These are phyloP conservation scores for Jatropha podagrica DNA, from an alignment of 441 rosid species.

Conservation along the genomic window DNA sequence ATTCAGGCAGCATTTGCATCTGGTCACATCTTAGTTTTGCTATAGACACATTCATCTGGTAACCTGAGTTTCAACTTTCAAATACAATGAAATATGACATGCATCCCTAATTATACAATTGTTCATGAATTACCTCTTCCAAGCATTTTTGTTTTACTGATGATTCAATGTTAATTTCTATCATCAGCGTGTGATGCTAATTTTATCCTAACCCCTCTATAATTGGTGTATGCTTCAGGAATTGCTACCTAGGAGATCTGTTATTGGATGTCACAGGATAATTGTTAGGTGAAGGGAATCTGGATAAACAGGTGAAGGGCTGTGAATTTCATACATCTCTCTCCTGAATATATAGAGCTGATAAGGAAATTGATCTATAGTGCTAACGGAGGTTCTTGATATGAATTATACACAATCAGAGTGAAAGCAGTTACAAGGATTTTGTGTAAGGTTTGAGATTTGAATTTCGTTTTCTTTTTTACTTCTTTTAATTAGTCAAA, in stretches of 20 bases:
- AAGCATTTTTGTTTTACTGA: background rate
- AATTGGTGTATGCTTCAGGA: constrained; percentile 43
- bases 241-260: constrained; percentile 62
- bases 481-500: constrained; percentile 29
- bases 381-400: constrained; percentile 42
- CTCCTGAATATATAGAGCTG: constrained; percentile 33
- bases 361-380: constrained; percentile 38
- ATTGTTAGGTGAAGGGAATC: constrained; percentile 42
- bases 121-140: background rate
- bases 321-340: constrained; percentile 38
- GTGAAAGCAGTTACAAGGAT: constrained; percentile 42
- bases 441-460: constrained; percentile 54
- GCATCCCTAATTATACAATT: background rate
- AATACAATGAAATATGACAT: background rate
- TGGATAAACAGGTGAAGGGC: constrained; percentile 34
- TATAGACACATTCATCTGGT: background rate
- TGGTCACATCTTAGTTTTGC: background rate
- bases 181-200: constrained; percentile 11
- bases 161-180: constrained; percentile 5
- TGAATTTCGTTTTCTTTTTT: constrained; percentile 26
- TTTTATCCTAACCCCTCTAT: constrained; percentile 1
- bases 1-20: background rate
- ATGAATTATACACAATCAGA: constrained; percentile 40
- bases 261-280: constrained; percentile 38
- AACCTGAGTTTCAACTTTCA: background rate